Percentiles rank a stretch among this genome's conserved stretches.
phyloP scores from a whole-genome alignment of 257 asterid species.

The Solanum rostratum region DNA sequence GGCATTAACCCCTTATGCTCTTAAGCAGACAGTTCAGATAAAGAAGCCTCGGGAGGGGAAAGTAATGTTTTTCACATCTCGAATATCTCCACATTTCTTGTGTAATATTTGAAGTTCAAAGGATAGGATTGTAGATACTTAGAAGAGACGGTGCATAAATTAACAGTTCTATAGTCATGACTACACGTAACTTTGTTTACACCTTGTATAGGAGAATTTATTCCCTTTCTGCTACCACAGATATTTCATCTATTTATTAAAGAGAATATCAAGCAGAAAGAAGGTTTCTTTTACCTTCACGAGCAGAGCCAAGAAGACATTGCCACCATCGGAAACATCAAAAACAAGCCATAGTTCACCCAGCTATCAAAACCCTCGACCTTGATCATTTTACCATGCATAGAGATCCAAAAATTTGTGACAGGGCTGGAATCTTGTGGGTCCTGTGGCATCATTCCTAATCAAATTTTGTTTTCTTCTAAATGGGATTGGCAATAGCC shows the following conservation, averaged over 20 bases:
- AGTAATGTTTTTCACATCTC: not conserved
- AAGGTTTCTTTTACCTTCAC: constrained; percentile 28
- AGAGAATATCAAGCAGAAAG: not conserved
- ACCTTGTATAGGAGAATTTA: not conserved
- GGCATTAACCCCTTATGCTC: not conserved
- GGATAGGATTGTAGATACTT: not conserved
- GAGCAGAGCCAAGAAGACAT: constrained; percentile 59
- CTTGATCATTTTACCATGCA: constrained; percentile 38
- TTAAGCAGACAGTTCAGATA: not conserved
- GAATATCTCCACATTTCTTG: not conserved
- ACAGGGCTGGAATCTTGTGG: constrained; percentile 50
- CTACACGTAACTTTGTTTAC: not conserved
- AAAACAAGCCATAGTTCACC: constrained; percentile 55
- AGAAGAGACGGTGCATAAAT: not conserved
- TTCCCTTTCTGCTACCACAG: not conserved
- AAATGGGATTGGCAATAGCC: not conserved
- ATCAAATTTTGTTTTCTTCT: not conserved
- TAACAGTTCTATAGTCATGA: not conserved
- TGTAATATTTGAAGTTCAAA: not conserved
- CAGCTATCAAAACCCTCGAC: constrained; percentile 34
- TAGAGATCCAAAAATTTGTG: constrained; percentile 40
- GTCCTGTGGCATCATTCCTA: constrained; percentile 24
- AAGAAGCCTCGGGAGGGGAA: not conserved
- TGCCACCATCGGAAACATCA: constrained; percentile 51
- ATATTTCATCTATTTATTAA: not conserved